These are phyloP conservation scores for Colletotrichum neosansevieriae DNA, from an alignment of 2,329 filamentous ascomycete genomes.

Conservation along the genomic window DNA sequence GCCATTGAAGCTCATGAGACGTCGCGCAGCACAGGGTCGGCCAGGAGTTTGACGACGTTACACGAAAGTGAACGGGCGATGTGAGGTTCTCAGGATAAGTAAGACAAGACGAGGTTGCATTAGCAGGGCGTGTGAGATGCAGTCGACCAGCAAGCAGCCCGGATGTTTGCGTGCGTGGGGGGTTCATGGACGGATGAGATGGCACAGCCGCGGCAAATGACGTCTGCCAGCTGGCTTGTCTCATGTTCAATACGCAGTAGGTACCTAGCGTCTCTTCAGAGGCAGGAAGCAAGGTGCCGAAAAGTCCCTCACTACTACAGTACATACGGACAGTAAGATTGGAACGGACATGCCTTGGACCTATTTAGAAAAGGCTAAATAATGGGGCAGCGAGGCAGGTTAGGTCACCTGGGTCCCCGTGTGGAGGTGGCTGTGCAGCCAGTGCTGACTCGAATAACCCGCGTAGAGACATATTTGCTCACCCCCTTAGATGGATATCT, in stretches of 20 bases:
- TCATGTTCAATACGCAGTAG: neutral
- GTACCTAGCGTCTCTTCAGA: neutral
- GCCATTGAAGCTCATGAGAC: neutral
- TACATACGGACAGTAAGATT: no score
- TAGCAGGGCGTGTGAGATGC: neutral
- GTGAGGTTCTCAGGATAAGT: neutral
- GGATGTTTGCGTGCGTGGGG: no score
- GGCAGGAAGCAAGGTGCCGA: neutral
- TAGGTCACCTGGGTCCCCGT: no score
- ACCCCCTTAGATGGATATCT: neutral
- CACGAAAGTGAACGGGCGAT: no score
- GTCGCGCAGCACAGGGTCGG: neutral
- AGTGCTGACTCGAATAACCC: no score
- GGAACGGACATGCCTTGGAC: neutral
- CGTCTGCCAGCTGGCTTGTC: slow-evolving; percentile 2
- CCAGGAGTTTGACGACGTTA: no score
- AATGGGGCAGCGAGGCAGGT: neutral
- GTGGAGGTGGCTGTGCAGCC: no score
- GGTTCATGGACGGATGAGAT: neutral
- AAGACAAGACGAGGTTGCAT: neutral
- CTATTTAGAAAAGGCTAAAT: neutral
- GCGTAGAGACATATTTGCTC: no score
- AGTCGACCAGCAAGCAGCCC: neutral
- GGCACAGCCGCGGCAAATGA: neutral
- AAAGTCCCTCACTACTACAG: neutral